Base-by-base conservation (phyloP, 768 basidiomycete species). In the Suillus paluster region DNA sequence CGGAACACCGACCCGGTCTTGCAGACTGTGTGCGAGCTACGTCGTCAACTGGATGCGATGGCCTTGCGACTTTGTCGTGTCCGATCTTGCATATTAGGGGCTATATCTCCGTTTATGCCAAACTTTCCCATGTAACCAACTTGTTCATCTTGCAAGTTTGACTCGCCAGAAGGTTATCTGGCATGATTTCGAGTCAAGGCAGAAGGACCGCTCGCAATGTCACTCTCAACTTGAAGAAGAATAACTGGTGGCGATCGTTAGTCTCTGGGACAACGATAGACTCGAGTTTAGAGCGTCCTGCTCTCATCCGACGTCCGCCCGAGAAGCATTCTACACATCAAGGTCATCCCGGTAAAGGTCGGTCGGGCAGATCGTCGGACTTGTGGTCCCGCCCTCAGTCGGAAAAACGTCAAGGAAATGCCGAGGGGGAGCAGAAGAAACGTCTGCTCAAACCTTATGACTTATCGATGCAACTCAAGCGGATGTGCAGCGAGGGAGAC, bases 361-460 rank as follows among this genome's bases (percentile, higher is more conserved):
- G 27, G 25, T 17, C n/a, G 27, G 39, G 30, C 21, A 21, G 58
- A 34, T 21, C 59, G 41, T 60, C 59, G 27, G 15, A 36, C 60
- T 61, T n/a, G 25, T 50, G 60, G 39, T 38, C 34, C 5, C 62
- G 36, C 14, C 7, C 45, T 4, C 44, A 54, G 17, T 17, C 60
- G 19, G 50, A 61, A n/a, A 60, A 17, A 58, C 54, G 15, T 41
- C 23, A 33, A 34, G 57, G 25, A 46, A 45, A 61, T 33, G 49
- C 27, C 53, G 52, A 64, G 17, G 49, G 27, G 21, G 14, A 45
- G 23, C 48, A 42, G 23, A 25, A 53, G 21, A 60, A 58, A 52
- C 71, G 67, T 19, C 77, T 84, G 15, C 81, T 93, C 21, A 80
- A 84, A 49, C 90, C 91, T 14, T 83, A 89, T 70, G 78, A 84